Evolutionary conservation across 129 eudicot genomes (phyloP).

Genomic region (Chrysanthemum makinoi): DNA sequence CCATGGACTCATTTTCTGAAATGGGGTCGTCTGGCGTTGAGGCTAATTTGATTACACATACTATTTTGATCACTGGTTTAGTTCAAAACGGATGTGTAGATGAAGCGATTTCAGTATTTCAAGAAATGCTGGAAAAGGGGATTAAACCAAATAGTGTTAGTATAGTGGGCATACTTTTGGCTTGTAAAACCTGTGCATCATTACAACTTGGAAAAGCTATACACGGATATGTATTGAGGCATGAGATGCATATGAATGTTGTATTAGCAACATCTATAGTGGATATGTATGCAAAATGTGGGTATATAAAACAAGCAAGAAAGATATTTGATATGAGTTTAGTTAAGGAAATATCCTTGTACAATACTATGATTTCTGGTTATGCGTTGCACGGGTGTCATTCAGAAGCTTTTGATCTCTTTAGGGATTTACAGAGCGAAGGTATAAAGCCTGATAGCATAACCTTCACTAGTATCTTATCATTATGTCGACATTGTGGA

Average conservation of each 20-base stretch:
- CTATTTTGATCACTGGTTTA: conserved; percentile 52
- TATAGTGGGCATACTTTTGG: conserved; percentile 48
- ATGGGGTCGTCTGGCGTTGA: conserved; percentile 43
- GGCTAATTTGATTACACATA: conserved; percentile 55
- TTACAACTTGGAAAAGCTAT: conserved; percentile 53
- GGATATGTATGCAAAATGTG: conserved; percentile 89
- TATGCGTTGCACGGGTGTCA: conserved; percentile 61
- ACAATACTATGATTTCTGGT: conserved; percentile 68
- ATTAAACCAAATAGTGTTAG: conserved; percentile 41
- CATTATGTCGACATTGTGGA: conserved; percentile 61
- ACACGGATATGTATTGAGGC: conserved; percentile 54
- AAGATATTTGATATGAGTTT: conserved; percentile 40
- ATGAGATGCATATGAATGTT: conserved; percentile 29
- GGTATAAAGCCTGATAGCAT: conserved; percentile 50
- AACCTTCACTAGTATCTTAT: conserved; percentile 52
- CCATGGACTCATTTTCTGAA: conserved; percentile 49
- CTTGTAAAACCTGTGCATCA: conserved; percentile 47
- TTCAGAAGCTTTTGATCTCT: conserved; percentile 51
- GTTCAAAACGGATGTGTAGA: conserved; percentile 43
- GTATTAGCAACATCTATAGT: conserved; percentile 65
- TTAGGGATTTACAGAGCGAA: conserved; percentile 28
- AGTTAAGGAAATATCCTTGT: conserved; percentile 44
- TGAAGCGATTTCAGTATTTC: conserved; percentile 47
- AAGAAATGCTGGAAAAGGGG: conserved; percentile 56
- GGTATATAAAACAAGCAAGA: conserved; percentile 49